Evolutionary conservation across 2,329 filamentous ascomycete species (phyloP), one percentile per base, ranked within the genome.

Genomic region (Cordyceps militaris): DNA sequence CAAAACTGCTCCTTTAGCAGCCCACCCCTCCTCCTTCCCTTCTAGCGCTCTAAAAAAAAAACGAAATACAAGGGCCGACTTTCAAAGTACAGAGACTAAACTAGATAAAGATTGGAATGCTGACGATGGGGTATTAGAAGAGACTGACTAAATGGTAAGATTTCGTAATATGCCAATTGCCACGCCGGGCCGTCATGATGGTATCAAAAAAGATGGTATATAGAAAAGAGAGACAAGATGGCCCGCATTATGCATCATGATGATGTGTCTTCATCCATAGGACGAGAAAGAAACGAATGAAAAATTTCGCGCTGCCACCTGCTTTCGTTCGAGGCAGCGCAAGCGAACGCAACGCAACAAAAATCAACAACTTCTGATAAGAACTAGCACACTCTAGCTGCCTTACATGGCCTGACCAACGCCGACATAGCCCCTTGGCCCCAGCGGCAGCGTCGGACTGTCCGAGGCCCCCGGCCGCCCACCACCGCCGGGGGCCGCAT

Each of bases 381-480:
- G 11, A 52, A 42, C 23, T 23, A 23, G n/a, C 26, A 16, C 34
- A 24, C 19, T 11, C 3, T 21, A n/a, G 16, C 10, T 42, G 23
- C 49, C 26, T 36, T 46, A 46, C 16, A 55, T 36, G 14, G 43
- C 52, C 32, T 55, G 43, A 14, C 40, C 40, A 9, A 46, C 52
- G 23, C 32, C 21, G 21, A 16, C 50, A 13, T 26, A 30, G 21
- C 30, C 48, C n/a, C 26, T 42, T 10, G 42, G 13, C n/a, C 19
- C 42, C n/a, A 30, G 30, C 19, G 56, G 56, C 40, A 58, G 42
- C n/a, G 56, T 58, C 42, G 48, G 56, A 38, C 49, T 58, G 34
- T 58, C 56, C 34, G 28, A 47, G 3, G 14, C 6, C 3, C 42
- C 49, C 3, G 30, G 7, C 24, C 42, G 23, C n/a, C 38, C 34